Evolutionary conservation across 2,329 filamentous ascomycete species (phyloP).

Genomic region (Albifimbria verrucaria): DNA sequence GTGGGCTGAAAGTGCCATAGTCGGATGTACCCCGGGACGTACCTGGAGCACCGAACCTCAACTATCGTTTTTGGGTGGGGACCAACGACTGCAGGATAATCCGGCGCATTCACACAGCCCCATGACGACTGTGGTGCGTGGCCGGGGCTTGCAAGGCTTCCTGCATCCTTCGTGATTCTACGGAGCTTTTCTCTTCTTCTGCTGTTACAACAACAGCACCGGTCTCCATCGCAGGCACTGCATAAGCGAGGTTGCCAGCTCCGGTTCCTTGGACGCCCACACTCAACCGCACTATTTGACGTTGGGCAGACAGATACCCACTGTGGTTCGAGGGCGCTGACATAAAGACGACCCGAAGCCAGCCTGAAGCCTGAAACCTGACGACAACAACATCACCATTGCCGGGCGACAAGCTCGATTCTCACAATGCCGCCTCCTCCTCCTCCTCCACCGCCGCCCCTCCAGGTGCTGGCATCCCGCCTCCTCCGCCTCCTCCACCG

Average conservation of each 20-base stretch:
- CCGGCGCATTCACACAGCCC: not conserved
- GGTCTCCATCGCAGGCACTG: too few relatives aligned
- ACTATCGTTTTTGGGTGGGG: not conserved
- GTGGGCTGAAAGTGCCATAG: not conserved
- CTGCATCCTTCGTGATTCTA: not conserved
- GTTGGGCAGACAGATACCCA: too few relatives aligned
- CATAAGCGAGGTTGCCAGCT: too few relatives aligned
- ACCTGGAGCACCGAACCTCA: not conserved
- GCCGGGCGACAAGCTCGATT: constrained; percentile 3
- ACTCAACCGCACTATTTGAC: too few relatives aligned
- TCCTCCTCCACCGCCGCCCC: constrained; percentile 69
- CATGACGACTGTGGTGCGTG: not conserved
- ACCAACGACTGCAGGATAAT: not conserved
- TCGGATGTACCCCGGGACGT: too few relatives aligned
- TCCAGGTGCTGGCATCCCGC: constrained; percentile 59
- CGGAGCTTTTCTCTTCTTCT: not conserved
- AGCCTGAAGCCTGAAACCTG: constrained; percentile 1
- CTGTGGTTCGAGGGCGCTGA: not conserved
- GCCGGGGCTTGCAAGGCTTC: not conserved
- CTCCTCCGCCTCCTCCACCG: constrained; percentile 59
- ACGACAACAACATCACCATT: not conserved
- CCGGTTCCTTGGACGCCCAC: too few relatives aligned
- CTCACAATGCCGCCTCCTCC: constrained; percentile 51
- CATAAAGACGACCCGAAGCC: not conserved
- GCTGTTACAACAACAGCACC: not conserved